phyloP scores from a whole-genome alignment of 2,329 filamentous ascomycete genomes.

The Cyphellophora attinorum region DNA sequence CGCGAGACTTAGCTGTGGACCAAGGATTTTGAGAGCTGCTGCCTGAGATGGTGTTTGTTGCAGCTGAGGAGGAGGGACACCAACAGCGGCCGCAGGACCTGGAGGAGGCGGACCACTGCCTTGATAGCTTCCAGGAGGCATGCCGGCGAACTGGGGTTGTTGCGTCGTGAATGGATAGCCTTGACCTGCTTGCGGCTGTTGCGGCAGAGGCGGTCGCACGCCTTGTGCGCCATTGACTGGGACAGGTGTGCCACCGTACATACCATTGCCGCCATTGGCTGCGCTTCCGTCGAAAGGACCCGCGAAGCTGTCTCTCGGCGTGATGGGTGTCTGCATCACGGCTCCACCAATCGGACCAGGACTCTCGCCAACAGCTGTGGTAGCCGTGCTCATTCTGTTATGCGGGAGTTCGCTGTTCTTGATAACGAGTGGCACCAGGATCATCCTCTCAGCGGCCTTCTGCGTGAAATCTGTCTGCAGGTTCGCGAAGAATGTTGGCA shows the following conservation, averaged over 20 bases:
- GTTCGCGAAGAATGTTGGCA: slow-evolving; percentile 81
- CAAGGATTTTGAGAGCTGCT: slow-evolving; percentile 56
- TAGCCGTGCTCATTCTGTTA: slow-evolving; percentile 23
- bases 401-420: slow-evolving; percentile 44
- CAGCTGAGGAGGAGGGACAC: slow-evolving; percentile 1
- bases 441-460: slow-evolving; percentile 61
- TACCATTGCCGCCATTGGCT: slow-evolving; percentile 16
- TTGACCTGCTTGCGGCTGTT: background rate
- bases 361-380: slow-evolving; percentile 15
- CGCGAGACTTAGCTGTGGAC: slow-evolving; percentile 46
- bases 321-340: slow-evolving; percentile 21
- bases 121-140: slow-evolving; percentile 10
- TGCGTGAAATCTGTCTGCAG: slow-evolving; percentile 78
- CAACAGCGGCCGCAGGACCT: background rate
- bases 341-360: slow-evolving; percentile 7
- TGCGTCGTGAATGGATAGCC: slow-evolving; percentile 2
- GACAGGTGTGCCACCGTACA: slow-evolving; percentile 6
- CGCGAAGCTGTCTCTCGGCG: slow-evolving; percentile 27
- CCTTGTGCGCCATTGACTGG: slow-evolving; percentile 6
- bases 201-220: slow-evolving; percentile 7
- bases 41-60: slow-evolving; percentile 28
- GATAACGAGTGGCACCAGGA: slow-evolving; percentile 79
- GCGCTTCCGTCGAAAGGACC: too few relatives aligned
- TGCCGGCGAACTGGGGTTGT: slow-evolving; percentile 20
- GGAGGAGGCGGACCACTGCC: too few relatives aligned